These are phyloP conservation scores for Cyclostephanos tholiformis DNA, from an alignment of 108 stramenopile species.

Conservation along the genomic window DNA sequence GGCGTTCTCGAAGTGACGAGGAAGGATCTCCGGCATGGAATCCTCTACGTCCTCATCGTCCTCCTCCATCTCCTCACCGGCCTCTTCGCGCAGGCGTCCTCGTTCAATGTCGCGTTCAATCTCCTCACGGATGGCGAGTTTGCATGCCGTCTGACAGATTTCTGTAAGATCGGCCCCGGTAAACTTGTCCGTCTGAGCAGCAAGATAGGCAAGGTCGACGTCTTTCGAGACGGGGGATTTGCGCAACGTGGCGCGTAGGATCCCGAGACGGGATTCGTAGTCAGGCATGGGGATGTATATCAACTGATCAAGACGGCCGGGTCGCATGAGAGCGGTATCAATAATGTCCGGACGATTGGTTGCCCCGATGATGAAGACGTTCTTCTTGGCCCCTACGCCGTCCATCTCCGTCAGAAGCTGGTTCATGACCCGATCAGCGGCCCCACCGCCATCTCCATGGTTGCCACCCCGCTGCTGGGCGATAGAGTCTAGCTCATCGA, in stretches of 20 bases:
- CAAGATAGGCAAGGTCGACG: constrained; percentile 96
- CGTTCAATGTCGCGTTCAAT: constrained; percentile 98
- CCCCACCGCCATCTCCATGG: constrained; percentile 97
- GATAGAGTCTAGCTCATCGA: constrained; percentile 99
- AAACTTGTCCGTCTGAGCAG: constrained; percentile 98
- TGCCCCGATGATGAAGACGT: constrained; percentile 99
- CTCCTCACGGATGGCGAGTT: constrained; percentile 98
- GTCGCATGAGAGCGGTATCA: constrained; percentile 99
- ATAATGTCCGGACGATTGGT: constrained; percentile 99
- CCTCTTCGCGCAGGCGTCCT: constrained; percentile 90
- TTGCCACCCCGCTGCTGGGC: constrained; percentile 96
- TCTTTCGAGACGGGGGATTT: constrained; percentile 98
- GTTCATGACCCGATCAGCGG: constrained; percentile 99
- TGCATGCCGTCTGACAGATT: constrained; percentile 99
- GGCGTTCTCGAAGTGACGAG: constrained; percentile 96
- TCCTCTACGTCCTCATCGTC: constrained; percentile 96
- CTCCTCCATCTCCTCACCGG: constrained; percentile 78
- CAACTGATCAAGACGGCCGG: constrained; percentile 99
- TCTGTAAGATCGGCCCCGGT: constrained; percentile 99
- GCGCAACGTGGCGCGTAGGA: constrained; percentile 96
- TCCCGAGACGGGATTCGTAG: constrained; percentile 93
- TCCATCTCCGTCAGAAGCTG: constrained; percentile 99
- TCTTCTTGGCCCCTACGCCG: constrained; percentile 99
- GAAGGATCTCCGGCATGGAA: constrained; percentile 95
- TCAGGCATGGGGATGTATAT: constrained; percentile 99